Evolutionary conservation across 2,329 filamentous ascomycete genomes (phyloP).

Genomic region (Colletotrichum sp.): DNA sequence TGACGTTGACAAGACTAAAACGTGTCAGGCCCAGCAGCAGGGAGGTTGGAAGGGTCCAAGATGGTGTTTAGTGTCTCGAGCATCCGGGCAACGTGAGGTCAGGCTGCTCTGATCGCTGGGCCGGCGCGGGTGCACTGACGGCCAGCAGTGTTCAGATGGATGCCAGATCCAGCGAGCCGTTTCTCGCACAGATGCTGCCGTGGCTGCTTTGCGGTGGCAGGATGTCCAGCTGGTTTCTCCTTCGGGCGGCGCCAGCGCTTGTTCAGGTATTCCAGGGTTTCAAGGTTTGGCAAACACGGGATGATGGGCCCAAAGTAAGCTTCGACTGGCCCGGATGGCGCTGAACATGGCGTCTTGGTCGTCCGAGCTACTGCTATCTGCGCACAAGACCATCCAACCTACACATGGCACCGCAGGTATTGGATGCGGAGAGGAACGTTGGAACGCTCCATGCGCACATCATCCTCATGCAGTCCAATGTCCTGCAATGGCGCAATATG

Average conservation of each 20-base stretch:
- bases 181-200: slow-evolving; percentile 7
- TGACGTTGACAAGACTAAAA: neutral
- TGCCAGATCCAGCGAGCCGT: neutral
- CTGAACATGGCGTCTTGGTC: neutral
- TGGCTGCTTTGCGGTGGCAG: neutral
- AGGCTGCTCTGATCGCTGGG: neutral
- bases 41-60: neutral
- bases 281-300: neutral
- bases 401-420: neutral
- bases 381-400: neutral
- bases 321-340: neutral
- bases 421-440: neutral
- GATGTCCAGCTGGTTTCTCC: neutral
- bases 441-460: neutral
- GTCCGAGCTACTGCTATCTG: neutral
- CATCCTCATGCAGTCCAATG: neutral
- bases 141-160: neutral
- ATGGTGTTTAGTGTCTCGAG: neutral
- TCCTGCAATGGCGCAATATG: neutral
- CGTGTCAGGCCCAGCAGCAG: neutral
- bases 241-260: neutral
- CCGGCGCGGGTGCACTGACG: slow-evolving; percentile 1
- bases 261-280: neutral
- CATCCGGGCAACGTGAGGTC: neutral
- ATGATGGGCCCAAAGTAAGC: neutral